phyloP scores from a whole-genome alignment of 345 rosid genomes.

The Isatis tinctoria region DNA sequence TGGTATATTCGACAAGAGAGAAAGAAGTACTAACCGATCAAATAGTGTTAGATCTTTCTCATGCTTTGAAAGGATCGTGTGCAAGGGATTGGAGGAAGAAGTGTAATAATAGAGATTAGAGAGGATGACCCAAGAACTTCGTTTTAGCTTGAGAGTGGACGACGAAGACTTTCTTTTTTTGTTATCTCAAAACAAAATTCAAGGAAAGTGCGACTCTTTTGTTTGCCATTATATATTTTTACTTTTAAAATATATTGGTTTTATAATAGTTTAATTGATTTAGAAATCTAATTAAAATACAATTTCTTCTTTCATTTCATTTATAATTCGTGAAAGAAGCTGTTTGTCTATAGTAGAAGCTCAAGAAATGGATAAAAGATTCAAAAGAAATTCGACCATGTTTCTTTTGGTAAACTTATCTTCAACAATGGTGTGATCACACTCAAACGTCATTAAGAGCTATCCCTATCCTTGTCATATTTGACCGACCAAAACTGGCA shows the following conservation, averaged over 20 bases:
- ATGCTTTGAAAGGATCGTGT: background rate
- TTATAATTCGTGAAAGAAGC: background rate
- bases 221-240: constrained; percentile 7
- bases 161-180: constrained; percentile 28
- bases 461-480: background rate
- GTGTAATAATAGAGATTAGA: constrained; percentile 19
- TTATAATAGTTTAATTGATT: background rate
- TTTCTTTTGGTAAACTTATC: constrained; percentile 13
- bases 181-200: background rate
- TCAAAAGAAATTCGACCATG: background rate
- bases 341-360: background rate
- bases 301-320: too few species aligned
- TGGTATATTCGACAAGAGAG: background rate
- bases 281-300: too few species aligned
- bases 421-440: constrained; percentile 6
- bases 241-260: background rate
- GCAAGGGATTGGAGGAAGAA: background rate
- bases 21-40: constrained; percentile 19
- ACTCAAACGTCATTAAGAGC: constrained; percentile 15
- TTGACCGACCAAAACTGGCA: background rate
- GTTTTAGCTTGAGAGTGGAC: constrained; percentile 24
- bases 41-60: constrained; percentile 15
- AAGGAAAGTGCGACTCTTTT: constrained; percentile 9
- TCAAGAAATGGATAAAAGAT: background rate
- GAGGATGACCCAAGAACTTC: constrained; percentile 13